phyloP scores from a whole-genome alignment of 2,329 filamentous ascomycete species.

The Botrytis deweyae region DNA sequence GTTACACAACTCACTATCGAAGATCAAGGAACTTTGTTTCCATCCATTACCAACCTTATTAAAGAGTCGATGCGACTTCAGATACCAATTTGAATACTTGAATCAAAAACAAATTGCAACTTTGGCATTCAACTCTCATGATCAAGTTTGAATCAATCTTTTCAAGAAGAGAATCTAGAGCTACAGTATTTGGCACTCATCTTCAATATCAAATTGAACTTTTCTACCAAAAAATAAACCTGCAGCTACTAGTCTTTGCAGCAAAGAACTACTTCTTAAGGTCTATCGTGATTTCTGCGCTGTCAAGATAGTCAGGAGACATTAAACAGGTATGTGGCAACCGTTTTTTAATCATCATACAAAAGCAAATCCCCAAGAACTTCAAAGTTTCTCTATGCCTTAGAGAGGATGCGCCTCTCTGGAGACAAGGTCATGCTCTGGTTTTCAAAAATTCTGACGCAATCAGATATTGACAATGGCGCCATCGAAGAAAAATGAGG shows the following conservation, averaged over 20 bases:
- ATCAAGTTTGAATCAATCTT: neutral
- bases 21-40: neutral
- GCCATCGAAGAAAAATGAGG: neutral
- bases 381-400: neutral
- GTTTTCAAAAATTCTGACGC: neutral
- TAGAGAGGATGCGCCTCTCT: too few species aligned
- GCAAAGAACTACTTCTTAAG: neutral
- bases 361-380: neutral
- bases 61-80: neutral
- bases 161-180: neutral
- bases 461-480: neutral
- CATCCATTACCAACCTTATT: neutral
- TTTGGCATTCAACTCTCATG: neutral
- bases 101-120: neutral
- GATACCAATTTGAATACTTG: neutral
- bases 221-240: neutral
- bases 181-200: neutral
- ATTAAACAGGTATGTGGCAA: neutral
- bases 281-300: neutral
- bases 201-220: neutral
- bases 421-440: neutral
- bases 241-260: neutral
- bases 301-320: neutral
- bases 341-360: neutral
- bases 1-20: neutral